Evolutionary conservation across 495 filamentous ascomycete genomes (phyloP), one percentile per base, ranked within the genome.

Genomic region (Xylaria nigripes): DNA sequence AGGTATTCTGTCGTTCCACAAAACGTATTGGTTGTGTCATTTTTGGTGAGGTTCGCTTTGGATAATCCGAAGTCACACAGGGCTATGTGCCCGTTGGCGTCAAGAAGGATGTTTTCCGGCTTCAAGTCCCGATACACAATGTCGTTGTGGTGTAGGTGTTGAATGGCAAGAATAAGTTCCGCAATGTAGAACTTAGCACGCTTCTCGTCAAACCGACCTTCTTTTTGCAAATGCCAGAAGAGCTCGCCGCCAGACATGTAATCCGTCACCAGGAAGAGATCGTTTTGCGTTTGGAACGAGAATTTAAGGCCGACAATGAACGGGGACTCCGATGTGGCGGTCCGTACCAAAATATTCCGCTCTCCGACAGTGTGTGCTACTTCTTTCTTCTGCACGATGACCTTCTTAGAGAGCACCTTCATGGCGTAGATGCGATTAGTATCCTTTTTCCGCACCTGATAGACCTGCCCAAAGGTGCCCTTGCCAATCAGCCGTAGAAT

Each of bases 381-480:
- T 70, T 98, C 93, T 71, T 98, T 98, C 80, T 98, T 98, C 71
- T 98, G 93, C 15, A 98, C 93, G 51, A 98, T 97, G 47, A 98
- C 93, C 76, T 97, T 98, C 78, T 98, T 98, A 10, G 92, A 96
- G 19, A 98, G 74, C 2, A 97, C 91, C 68, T 98, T 98, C 93
- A 98, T 98, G 38, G 93, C 93, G 61, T 97, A 98, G 52, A 98
- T 95, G 18, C 94, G 83, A 59, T 84, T 81, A 1, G 93, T 96
- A 65, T 98, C 93, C 76, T 88, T 93, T 78, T 98, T 97, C 59
- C 89, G 87, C n/a, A 97, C 93, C 62, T 97, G 93, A 61, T 96
- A 99, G 2, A 99, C 93, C 69, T 99, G 94, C n/a, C 93, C 93
- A 68, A 99, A 99, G 0, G 94, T 99, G 64, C 89, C 93, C 72